Percentiles rank a stretch among this genome's conserved stretches.
These are phyloP conservation scores for Paxillus rubicundulus DNA, from an alignment of 768 basidiomycete species.

Conservation along the genomic window DNA sequence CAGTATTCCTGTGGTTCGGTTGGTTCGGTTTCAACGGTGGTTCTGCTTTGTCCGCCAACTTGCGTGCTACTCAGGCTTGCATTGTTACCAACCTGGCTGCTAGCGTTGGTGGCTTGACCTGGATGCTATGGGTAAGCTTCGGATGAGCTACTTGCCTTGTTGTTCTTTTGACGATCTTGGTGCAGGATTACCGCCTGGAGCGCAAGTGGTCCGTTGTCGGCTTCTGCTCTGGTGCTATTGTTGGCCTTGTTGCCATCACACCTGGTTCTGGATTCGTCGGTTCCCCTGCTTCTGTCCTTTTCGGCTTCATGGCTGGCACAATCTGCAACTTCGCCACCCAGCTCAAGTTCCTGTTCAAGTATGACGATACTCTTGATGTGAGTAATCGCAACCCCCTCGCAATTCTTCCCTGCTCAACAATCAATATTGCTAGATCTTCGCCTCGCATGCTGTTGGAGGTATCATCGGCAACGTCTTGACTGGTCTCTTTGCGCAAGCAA, in stretches of 20 bases:
- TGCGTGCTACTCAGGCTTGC: slow-evolving; percentile 84
- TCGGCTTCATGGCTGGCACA: slow-evolving; percentile 81
- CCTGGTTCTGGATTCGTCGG: slow-evolving; percentile 85
- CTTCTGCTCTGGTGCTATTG: slow-evolving; percentile 93
- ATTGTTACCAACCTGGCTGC: slow-evolving; percentile 94
- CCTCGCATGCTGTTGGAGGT: slow-evolving; percentile 78
- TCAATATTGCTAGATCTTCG: slow-evolving; percentile 66
- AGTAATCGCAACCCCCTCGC: slow-evolving; percentile 19
- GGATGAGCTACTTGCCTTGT: not conserved
- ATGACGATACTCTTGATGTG: slow-evolving; percentile 82
- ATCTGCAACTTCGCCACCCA: slow-evolving; percentile 95
- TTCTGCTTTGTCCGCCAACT: slow-evolving; percentile 82
- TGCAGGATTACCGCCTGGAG: slow-evolving; percentile 85
- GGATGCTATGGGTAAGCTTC: slow-evolving; percentile 80
- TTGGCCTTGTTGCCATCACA: slow-evolving; percentile 87
- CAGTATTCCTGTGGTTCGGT: slow-evolving; percentile 90
- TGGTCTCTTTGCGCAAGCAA: slow-evolving; percentile 81
- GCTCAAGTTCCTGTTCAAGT: slow-evolving; percentile 77
- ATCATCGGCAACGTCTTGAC: slow-evolving; percentile 82
- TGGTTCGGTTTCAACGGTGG: slow-evolving; percentile 98
- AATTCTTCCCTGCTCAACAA: not conserved
- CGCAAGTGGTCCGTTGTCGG: slow-evolving; percentile 92
- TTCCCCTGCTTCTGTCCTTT: slow-evolving; percentile 77
- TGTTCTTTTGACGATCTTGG: not conserved
- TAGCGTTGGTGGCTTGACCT: slow-evolving; percentile 81